Conservation (phyloP, 1,139 yeast genomes). For the Lodderomyces elongisporus region DNA sequence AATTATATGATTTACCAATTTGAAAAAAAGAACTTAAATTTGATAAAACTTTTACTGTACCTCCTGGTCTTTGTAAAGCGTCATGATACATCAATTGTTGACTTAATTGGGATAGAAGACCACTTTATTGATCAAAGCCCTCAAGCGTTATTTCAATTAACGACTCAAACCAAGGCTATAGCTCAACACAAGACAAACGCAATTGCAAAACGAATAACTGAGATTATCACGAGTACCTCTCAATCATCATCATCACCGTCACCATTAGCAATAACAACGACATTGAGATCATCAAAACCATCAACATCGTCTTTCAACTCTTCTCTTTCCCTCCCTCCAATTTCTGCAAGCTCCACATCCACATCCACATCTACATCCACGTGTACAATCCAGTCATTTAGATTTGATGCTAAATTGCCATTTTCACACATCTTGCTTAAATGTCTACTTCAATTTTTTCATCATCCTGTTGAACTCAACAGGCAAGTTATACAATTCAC, state of each 20-base stretch:
- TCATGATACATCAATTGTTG: not conserved
- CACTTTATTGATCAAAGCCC: not conserved
- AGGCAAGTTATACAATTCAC: conserved; percentile 6
- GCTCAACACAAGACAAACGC: not conserved
- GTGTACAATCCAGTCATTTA: conserved; percentile 3
- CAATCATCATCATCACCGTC: no score
- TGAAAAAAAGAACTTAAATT: not conserved
- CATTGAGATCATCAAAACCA: no score
- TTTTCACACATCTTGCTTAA: conserved; percentile 6
- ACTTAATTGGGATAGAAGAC: not conserved
- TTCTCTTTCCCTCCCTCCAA: no score
- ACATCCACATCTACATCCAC: no score
- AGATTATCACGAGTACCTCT: not conserved
- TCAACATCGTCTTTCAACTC: no score
- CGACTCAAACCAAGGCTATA: not conserved
- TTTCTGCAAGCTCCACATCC: no score
- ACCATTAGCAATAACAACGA: no score
- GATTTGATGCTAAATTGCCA: conserved; percentile 3
- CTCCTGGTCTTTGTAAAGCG: not conserved
- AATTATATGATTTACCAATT: conserved; percentile 1
- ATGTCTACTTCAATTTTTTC: conserved; percentile 8
- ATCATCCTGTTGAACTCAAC: conserved; percentile 9
- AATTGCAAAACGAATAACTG: not conserved
- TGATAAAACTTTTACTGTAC: not conserved
- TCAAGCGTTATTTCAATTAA: not conserved